Percentiles rank a stretch among this genome's conserved stretches.
Conservation (phyloP, 768 basidiomycete genomes). For the Panus rudis region DNA sequence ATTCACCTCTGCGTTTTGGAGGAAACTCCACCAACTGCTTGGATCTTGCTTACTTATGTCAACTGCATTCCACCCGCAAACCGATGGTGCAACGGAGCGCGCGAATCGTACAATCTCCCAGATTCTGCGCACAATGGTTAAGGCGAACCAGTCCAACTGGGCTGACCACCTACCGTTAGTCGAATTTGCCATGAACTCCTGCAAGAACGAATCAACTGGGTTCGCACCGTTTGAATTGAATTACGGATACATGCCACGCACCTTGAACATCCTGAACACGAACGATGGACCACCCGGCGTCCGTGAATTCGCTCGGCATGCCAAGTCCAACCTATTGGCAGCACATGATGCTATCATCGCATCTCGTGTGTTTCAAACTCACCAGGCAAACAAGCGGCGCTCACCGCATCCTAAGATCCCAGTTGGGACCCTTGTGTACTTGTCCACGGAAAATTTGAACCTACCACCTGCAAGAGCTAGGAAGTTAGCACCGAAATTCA, state of each 20-base stretch:
- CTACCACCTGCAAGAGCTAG: constrained; percentile 26
- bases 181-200: constrained; percentile 33
- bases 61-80: constrained; percentile 24
- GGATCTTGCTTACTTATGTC: constrained; percentile 17
- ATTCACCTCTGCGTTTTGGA: constrained; percentile 33
- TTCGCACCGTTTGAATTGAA: constrained; percentile 29
- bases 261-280: constrained; percentile 22
- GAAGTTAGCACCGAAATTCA: constrained; percentile 30
- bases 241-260: constrained; percentile 10
- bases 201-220: constrained; percentile 23
- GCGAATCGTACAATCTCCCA: constrained; percentile 15
- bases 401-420: no score
- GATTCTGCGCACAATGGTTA: constrained; percentile 1
- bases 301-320: constrained; percentile 16
- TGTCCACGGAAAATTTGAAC: constrained; percentile 30
- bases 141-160: constrained; percentile 23
- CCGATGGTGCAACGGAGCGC: constrained; percentile 18
- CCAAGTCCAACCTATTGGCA: constrained; percentile 14
- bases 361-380: constrained; percentile 21
- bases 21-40: constrained; percentile 7
- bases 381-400: constrained; percentile 21
- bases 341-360: constrained; percentile 34
- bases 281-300: constrained; percentile 15
- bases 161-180: constrained; percentile 22
- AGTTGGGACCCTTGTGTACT: constrained; percentile 27